Percentiles rank a stretch among this genome's conserved stretches.
These are phyloP conservation scores for Penicillium mononematosum DNA, from an alignment of 495 filamentous ascomycete species.

Conservation along the genomic window DNA sequence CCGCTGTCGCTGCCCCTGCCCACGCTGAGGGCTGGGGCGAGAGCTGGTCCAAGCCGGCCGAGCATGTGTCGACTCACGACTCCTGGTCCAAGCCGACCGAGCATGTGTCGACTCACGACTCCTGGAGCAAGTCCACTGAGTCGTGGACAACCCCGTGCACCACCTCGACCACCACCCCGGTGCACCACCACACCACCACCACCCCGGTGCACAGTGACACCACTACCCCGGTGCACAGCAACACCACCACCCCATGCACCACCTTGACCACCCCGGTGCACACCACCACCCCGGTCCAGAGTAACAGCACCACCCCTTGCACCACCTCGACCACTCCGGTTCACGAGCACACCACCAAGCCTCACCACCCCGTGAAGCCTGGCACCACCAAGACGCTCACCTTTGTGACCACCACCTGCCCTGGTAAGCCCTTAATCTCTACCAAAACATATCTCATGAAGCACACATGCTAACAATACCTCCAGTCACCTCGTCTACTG, in stretches of 20 bases:
- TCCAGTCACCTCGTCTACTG: slow-evolving; percentile 34
- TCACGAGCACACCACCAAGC: slow-evolving; percentile 2
- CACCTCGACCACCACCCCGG: slow-evolving; percentile 11
- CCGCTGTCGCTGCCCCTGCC: slow-evolving; percentile 2
- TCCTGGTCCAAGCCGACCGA: not conserved
- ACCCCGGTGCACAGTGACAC: slow-evolving; percentile 3
- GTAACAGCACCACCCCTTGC: not conserved
- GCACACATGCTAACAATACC: slow-evolving; percentile 16
- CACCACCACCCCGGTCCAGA: slow-evolving; percentile 4
- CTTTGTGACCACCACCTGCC: slow-evolving; percentile 37
- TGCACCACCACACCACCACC: slow-evolving; percentile 7
- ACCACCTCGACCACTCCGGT: not conserved
- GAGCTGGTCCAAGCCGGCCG: slow-evolving; percentile 16
- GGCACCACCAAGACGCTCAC: slow-evolving; percentile 36
- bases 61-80: not conserved
- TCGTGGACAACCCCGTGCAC: slow-evolving; percentile 11
- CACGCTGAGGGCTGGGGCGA: slow-evolving; percentile 12
- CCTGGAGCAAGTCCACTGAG: slow-evolving; percentile 3
- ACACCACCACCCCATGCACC: not conserved
- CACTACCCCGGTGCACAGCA: slow-evolving; percentile 4
- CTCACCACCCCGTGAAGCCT: slow-evolving; percentile 21
- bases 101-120: not conserved
- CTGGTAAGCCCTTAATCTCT: slow-evolving; percentile 28
- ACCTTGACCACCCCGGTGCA: not conserved
- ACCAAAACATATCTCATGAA: not conserved